phyloP scores from a whole-genome alignment of 2,329 filamentous ascomycete species.

The Xylariaceae sp. region DNA sequence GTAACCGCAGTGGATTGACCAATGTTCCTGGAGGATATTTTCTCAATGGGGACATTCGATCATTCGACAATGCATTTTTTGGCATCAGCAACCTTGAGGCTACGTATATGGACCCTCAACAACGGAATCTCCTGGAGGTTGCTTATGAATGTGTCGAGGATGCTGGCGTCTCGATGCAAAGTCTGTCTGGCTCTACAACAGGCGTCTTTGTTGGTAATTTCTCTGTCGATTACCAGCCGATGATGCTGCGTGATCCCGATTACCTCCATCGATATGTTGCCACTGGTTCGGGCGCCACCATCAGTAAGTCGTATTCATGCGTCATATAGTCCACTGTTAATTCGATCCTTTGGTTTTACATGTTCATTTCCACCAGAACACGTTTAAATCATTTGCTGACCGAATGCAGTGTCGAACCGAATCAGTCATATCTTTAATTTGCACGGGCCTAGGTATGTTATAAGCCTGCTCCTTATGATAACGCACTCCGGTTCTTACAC shows the following conservation, averaged over 20 bases:
- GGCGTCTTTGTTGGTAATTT: slow-evolving; percentile 20
- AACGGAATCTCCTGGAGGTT: slow-evolving; percentile 26
- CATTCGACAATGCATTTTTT: slow-evolving; percentile 1
- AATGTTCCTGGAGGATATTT: slow-evolving; percentile 12
- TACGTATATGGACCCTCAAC: neutral
- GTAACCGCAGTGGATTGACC: neutral
- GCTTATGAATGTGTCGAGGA: slow-evolving; percentile 32
- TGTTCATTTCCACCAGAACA: too few species aligned
- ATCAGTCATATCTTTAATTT: slow-evolving; percentile 18
- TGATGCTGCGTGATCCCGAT: neutral
- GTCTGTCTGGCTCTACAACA: neutral
- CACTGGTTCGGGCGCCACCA: neutral
- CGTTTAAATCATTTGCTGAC: too few species aligned
- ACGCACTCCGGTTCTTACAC: too few species aligned
- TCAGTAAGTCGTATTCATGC: neutral
- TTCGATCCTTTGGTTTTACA: too few species aligned
- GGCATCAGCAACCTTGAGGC: too few species aligned
- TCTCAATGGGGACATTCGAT: slow-evolving; percentile 8
- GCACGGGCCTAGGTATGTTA: slow-evolving; percentile 18
- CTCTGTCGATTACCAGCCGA: neutral
- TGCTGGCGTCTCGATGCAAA: slow-evolving; percentile 24
- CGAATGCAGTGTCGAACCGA: neutral
- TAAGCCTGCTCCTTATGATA: too few species aligned
- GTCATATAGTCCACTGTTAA: too few species aligned
- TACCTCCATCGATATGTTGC: slow-evolving; percentile 6